Percentiles rank a stretch among this genome's conserved stretches.
phyloP scores from a whole-genome alignment of 2,329 filamentous ascomycete genomes.

The Fusarium coffeatum region DNA sequence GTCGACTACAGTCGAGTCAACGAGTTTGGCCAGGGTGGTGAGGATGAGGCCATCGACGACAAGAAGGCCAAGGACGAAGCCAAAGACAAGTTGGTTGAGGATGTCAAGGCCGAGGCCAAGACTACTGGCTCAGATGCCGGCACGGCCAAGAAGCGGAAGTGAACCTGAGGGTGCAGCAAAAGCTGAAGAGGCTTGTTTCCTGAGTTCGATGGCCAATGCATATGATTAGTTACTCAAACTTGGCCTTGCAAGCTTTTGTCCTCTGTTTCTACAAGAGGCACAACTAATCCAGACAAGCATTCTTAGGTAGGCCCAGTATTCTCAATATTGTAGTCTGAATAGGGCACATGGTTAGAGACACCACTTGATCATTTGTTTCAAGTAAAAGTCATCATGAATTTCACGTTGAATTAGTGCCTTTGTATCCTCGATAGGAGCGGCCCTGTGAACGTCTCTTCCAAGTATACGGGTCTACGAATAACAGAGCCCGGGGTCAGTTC shows the following conservation, averaged over 20 bases:
- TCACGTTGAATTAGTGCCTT: not conserved
- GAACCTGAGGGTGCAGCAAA: conserved; percentile 9
- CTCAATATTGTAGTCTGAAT: not conserved
- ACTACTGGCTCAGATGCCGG: conserved; percentile 63
- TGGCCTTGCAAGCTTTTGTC: not conserved
- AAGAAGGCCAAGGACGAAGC: conserved; percentile 58
- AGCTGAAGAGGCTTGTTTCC: not conserved
- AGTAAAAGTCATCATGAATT: not conserved
- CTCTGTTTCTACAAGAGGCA: not conserved
- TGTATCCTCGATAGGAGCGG: not conserved
- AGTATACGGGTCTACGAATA: conserved; percentile 2
- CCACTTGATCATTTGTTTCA: not conserved
- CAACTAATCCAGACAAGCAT: not conserved
- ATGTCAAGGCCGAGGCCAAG: conserved; percentile 55
- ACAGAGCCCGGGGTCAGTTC: not conserved
- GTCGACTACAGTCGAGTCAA: conserved; percentile 93
- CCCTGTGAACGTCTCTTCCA: not conserved
- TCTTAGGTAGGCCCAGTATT: not conserved
- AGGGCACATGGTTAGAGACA: not conserved
- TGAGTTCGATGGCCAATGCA: not conserved
- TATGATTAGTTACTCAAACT: not conserved
- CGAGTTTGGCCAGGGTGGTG: conserved; percentile 98
- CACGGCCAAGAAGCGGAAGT: conserved; percentile 58
- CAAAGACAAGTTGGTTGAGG: conserved; percentile 54
- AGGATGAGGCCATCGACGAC: conserved; percentile 85